Evolutionary conservation across 2,329 filamentous ascomycete genomes (phyloP).

Genomic region (Apiospora malaysiana): DNA sequence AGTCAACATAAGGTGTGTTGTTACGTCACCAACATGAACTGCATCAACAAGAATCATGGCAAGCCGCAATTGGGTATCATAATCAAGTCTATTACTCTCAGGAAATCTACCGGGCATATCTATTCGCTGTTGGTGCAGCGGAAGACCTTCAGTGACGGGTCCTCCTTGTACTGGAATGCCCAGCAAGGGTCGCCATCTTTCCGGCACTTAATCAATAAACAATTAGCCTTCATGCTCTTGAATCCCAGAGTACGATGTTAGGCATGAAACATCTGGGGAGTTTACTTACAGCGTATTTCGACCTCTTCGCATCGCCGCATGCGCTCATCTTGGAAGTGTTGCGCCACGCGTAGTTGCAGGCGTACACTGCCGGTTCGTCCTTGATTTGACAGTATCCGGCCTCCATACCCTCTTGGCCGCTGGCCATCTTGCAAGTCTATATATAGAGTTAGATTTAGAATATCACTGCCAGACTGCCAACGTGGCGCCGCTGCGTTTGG

Average conservation of each 20-base stretch:
- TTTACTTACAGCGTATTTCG: constrained; percentile 20
- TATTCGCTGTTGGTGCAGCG: constrained; percentile 16
- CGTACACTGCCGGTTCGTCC: background rate
- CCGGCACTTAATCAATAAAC: background rate
- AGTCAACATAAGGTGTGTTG: background rate
- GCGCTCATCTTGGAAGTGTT: constrained; percentile 5
- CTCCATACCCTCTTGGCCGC: background rate
- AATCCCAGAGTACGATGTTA: too few relatives aligned
- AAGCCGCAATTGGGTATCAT: background rate
- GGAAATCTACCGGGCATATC: background rate
- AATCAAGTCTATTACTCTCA: background rate
- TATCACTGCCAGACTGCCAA: background rate
- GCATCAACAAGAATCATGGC: background rate
- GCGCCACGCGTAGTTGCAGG: constrained; percentile 18
- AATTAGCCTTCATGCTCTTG: background rate
- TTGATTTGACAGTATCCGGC: background rate
- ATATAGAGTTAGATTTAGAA: background rate
- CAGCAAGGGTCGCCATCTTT: constrained; percentile 16
- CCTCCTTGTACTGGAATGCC: constrained; percentile 14
- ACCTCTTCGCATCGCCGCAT: constrained; percentile 2
- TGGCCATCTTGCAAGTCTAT: constrained; percentile 8
- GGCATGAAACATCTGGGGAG: background rate
- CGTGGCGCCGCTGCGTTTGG: background rate
- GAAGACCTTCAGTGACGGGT: background rate
- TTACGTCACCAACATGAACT: background rate